Conservation (phyloP, 225 moss, liverwort and hornwort genomes). For the Thuidium tamariscinum region DNA sequence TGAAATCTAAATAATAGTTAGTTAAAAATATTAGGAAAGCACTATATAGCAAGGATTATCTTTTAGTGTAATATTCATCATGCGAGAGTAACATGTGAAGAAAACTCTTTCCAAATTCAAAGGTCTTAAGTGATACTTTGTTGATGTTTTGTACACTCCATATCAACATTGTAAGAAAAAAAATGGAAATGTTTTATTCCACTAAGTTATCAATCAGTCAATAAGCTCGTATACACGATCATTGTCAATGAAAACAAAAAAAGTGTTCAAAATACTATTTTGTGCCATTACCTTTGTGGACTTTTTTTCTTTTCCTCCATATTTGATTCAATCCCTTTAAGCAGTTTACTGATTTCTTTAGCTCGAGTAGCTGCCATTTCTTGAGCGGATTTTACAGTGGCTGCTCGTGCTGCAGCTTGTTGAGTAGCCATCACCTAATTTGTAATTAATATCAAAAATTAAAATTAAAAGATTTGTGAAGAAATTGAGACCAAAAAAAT, state of each 20-base stretch:
- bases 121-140: not conserved
- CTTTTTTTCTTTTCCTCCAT: slow-evolving; percentile 46
- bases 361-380: slow-evolving; percentile 87
- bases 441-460: not conserved
- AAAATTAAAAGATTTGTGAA: not conserved
- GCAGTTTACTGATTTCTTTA: slow-evolving; percentile 69
- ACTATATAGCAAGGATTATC: rapidly evolving
- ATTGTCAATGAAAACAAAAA: not conserved
- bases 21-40: not conserved
- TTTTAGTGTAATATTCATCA: not conserved
- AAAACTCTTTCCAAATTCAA: not conserved
- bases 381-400: slow-evolving; percentile 81
- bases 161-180: not conserved
- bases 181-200: not conserved
- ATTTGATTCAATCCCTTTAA: slow-evolving; percentile 56
- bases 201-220: not conserved
- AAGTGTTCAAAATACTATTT: not conserved
- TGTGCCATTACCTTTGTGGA: slow-evolving; percentile 6
- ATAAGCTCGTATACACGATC: not conserved
- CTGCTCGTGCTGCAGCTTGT: slow-evolving; percentile 77
- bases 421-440: slow-evolving; percentile 78
- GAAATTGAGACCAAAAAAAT: not conserved
- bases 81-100: not conserved
- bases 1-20: not conserved
- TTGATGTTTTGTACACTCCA: not conserved